phyloP scores from a whole-genome alignment of 768 basidiomycete species.

The Amanita rimosa region DNA sequence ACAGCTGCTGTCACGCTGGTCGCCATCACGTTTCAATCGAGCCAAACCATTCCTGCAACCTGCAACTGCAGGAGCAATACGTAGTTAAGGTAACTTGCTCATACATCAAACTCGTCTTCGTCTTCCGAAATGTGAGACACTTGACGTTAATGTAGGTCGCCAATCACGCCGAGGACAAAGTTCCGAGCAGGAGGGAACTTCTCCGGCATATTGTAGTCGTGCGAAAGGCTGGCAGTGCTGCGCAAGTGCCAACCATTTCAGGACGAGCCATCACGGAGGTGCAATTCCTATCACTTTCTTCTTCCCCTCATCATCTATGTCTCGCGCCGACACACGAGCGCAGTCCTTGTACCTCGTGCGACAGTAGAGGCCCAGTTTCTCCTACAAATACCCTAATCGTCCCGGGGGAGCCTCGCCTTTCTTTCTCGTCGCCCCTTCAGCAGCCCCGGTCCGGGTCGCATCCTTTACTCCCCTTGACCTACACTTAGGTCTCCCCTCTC shows the following conservation, averaged over 20 bases:
- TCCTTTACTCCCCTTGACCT: conserved; percentile 4
- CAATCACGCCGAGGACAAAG: neutral
- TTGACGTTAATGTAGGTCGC: neutral
- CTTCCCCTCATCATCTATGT: conserved; percentile 13
- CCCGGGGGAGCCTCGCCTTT: conserved; percentile 11
- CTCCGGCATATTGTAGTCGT: conserved; percentile 11
- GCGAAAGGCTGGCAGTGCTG: conserved; percentile 18
- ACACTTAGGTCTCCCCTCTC: neutral
- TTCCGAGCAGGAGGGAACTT: neutral
- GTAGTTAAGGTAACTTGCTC: neutral
- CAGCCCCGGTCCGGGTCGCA: conserved; percentile 4
- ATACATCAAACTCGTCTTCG: neutral
- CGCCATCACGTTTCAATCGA: neutral
- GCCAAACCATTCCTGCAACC: neutral
- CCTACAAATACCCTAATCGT: conserved; percentile 10
- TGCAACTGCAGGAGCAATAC: too few relatives aligned
- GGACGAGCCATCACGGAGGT: conserved; percentile 3
- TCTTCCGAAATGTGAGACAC: neutral
- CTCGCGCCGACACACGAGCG: conserved; percentile 2
- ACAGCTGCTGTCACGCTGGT: neutral
- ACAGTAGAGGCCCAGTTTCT: conserved; percentile 5
- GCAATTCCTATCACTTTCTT: conserved; percentile 13
- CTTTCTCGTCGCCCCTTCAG: conserved; percentile 7
- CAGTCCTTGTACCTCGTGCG: conserved; percentile 6
- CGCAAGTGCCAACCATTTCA: conserved; percentile 8